These are phyloP conservation scores for Aspergillus sp. DNA, from an alignment of 2,329 filamentous ascomycete genomes.

Conservation along the genomic window DNA sequence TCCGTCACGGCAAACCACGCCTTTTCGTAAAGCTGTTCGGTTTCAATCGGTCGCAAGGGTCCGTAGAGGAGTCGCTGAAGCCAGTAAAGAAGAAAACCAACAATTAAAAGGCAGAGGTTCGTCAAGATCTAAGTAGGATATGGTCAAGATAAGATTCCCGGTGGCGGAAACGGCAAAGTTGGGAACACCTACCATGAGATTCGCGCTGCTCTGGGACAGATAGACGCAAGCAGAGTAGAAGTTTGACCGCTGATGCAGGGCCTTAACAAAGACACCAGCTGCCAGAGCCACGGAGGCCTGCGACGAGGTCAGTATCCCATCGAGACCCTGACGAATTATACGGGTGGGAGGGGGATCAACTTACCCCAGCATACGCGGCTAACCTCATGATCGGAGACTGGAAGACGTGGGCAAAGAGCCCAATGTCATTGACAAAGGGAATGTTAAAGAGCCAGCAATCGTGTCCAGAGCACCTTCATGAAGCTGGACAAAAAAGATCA, in stretches of 20 bases:
- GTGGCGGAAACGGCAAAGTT: background rate
- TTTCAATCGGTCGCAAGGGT: constrained; percentile 81
- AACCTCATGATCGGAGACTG: constrained; percentile 39
- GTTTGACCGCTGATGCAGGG: constrained; percentile 90
- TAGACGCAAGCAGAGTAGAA: constrained; percentile 98
- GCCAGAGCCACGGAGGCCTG: constrained; percentile 79
- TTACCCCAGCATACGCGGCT: constrained; percentile 48
- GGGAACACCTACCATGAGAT: constrained; percentile 64
- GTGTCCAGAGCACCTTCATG: constrained; percentile 15
- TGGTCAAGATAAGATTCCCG: constrained; percentile 5
- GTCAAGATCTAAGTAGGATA: constrained; percentile 64
- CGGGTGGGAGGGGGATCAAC: constrained; percentile 10
- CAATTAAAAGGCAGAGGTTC: constrained; percentile 78
- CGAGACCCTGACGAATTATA: background rate
- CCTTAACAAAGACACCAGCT: constrained; percentile 74
- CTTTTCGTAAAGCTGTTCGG: constrained; percentile 94
- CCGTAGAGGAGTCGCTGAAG: constrained; percentile 89
- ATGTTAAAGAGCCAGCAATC: constrained; percentile 1
- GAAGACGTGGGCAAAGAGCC: constrained; percentile 15
- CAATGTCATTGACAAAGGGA: constrained; percentile 22
- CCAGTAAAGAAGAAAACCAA: constrained; percentile 73
- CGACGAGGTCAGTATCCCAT: constrained; percentile 7
- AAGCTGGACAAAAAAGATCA: constrained; percentile 1
- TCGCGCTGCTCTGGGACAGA: constrained; percentile 91
- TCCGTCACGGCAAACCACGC: constrained; percentile 98